Percentiles rank a stretch among this genome's conserved stretches.
These are phyloP conservation scores for Yarrowia deformans DNA, from an alignment of 805 yeast species.

Conservation along the genomic window DNA sequence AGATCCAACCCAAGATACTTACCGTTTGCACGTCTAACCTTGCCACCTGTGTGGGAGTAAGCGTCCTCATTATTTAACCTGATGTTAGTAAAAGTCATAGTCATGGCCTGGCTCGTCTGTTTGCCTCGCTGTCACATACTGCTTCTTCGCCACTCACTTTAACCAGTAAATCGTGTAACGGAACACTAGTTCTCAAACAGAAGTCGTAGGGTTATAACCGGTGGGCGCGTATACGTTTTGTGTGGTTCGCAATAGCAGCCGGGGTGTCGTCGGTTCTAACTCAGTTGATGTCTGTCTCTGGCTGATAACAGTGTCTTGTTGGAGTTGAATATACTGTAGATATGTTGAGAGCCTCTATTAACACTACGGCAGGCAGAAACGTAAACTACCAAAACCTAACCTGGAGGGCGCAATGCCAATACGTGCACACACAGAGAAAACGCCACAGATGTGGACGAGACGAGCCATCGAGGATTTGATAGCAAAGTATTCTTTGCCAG, in stretches of 20 bases:
- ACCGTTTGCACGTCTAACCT: constrained; percentile 34
- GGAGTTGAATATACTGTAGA: neutral
- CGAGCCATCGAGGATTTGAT: too few relatives aligned
- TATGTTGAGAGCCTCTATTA: constrained; percentile 10
- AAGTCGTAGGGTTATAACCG: constrained; percentile 27
- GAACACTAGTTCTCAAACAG: constrained; percentile 2
- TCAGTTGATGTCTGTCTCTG: constrained; percentile 16
- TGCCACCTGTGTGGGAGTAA: constrained; percentile 34
- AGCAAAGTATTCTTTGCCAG: too few relatives aligned
- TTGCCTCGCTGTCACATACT: neutral
- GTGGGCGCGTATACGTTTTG: neutral
- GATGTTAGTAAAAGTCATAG: constrained; percentile 16
- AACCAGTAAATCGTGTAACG: constrained; percentile 16
- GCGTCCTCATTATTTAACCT: constrained; percentile 32
- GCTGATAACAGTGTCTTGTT: constrained; percentile 1
- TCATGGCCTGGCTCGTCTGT: neutral
- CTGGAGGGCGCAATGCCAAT: constrained; percentile 2
- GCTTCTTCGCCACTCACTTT: constrained; percentile 22
- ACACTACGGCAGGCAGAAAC: constrained; percentile 21
- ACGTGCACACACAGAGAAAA: too few relatives aligned
- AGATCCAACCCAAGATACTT: neutral
- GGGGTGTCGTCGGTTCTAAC: constrained; percentile 30
- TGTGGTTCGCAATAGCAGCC: constrained; percentile 6
- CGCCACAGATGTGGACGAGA: too few relatives aligned
- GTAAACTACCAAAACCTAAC: constrained; percentile 33